Evolutionary conservation across 2,329 filamentous ascomycete species (phyloP).

Genomic region (Calcarisporium arbuscula): DNA sequence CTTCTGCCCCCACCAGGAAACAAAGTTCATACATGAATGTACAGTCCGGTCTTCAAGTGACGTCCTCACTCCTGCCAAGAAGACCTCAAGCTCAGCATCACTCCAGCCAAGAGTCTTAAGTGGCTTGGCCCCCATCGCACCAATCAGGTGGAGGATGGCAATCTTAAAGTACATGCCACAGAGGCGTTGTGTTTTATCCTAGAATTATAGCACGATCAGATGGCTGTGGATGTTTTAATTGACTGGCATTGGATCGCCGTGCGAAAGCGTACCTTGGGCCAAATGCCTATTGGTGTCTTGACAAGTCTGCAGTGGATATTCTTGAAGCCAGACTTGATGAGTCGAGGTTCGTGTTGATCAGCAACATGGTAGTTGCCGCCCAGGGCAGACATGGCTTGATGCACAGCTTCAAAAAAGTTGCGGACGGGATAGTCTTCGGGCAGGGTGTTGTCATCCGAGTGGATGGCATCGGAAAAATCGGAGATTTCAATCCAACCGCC

Average conservation of each 20-base stretch:
- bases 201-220: background rate
- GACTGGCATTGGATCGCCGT: background rate
- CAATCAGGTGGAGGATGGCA: constrained; percentile 27
- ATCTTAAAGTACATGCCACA: constrained; percentile 33
- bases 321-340: constrained; percentile 13
- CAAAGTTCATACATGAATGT: constrained; percentile 29
- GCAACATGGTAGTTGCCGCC: constrained; percentile 13
- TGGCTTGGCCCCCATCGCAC: constrained; percentile 28
- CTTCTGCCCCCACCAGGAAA: constrained; percentile 32
- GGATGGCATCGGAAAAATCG: constrained; percentile 26
- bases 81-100: constrained; percentile 20
- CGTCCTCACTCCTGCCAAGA: constrained; percentile 19
- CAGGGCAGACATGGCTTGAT: constrained; percentile 9
- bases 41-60: constrained; percentile 19
- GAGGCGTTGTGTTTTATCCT: constrained; percentile 22
- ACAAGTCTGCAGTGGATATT: constrained; percentile 26
- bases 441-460: constrained; percentile 28
- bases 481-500: constrained; percentile 39
- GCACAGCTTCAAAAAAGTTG: constrained; percentile 8
- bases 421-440: constrained; percentile 11
- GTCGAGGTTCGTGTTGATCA: constrained; percentile 10
- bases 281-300: constrained; percentile 30
- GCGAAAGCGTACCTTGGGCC: constrained; percentile 20
- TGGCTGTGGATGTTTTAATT: background rate
- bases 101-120: constrained; percentile 23